Conservation (phyloP, 2,329 filamentous ascomycete species). For the Xylariaceae sp. region DNA sequence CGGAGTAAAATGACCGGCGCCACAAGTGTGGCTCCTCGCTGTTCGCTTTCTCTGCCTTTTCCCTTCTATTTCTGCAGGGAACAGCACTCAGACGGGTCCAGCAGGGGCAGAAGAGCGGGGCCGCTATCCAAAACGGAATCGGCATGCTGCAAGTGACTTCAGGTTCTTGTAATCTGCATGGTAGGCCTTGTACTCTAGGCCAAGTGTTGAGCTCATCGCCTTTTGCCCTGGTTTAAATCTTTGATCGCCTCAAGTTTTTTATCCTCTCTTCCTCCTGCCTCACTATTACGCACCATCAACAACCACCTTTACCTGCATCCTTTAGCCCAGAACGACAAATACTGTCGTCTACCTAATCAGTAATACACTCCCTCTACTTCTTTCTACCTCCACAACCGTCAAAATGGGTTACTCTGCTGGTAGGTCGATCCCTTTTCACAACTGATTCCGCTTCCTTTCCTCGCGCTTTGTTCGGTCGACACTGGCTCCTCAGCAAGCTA, state of each 20-base stretch:
- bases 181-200: no score
- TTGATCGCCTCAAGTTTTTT: constrained; percentile 25
- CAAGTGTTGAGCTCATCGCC: constrained; percentile 30
- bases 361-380: constrained; percentile 22
- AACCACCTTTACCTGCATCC: constrained; percentile 8
- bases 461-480: constrained; percentile 9
- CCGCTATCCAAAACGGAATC: no score
- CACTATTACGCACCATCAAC: constrained; percentile 3
- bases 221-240: constrained; percentile 22
- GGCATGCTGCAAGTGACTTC: constrained; percentile 10
- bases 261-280: constrained; percentile 11
- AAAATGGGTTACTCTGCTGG: constrained; percentile 44
- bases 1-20: constrained; percentile 19
- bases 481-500: constrained; percentile 23
- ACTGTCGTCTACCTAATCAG: constrained; percentile 18
- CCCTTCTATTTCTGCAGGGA: no score
- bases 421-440: constrained; percentile 32
- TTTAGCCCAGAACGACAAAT: constrained; percentile 6
- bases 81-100: no score
- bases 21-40: constrained; percentile 15
- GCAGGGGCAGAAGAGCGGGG: no score
- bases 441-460: constrained; percentile 12
- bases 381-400: constrained; percentile 25
- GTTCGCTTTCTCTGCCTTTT: no score
- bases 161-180: no score